Evolutionary conservation across 495 filamentous ascomycete genomes (phyloP), one percentile per base, ranked within the genome.

Genomic region (Pseudevernia furfuracea): DNA sequence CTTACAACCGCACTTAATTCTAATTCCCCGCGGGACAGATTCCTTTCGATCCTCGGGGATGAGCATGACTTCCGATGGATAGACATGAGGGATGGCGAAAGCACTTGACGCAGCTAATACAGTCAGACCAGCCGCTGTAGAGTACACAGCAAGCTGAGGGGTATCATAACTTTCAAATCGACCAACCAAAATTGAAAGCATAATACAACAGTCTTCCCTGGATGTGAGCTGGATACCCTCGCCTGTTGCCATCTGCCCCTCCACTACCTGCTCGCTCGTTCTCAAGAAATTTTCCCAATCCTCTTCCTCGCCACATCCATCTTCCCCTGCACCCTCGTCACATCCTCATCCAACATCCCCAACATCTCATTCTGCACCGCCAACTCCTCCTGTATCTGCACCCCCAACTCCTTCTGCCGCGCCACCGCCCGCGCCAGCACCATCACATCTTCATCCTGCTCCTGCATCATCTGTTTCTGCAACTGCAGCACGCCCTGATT

Each of bases 401-500:
- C 75, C 0, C 91, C 94, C 78, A 97, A 85, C 79, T 96, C 90
- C 75, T 82, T 87, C 81, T 96, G 90, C 69, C 88, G 75, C 64
- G 83, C 73, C 58, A 97, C 87, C 67, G 91, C 87, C 76, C 85
- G 87, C 37, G 83, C 80, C 72, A 98, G 74, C 68, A 86, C 82
- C 65, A 88, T 82, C 39, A 97, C 85, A 67, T 87, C 86, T 72
- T 85, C 73, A 68, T 99, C 94, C 74, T 99, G 94, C 68, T 92
- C 86, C 46, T 82, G 62, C 85, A 97, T 95, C 72, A 88, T 83
- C 73, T 93, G 85, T 65, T 82, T 77, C 74, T 97, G 92, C 71
- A 97, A 73, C 79, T 92, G 86, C 71, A 97, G 66, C 48, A 99
- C 88, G 0, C 92, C 94, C 38, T 84, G 76, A 70, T 99, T 99